Base-by-base conservation (phyloP, 257 asterid species). In the Ilex aquifolium region DNA sequence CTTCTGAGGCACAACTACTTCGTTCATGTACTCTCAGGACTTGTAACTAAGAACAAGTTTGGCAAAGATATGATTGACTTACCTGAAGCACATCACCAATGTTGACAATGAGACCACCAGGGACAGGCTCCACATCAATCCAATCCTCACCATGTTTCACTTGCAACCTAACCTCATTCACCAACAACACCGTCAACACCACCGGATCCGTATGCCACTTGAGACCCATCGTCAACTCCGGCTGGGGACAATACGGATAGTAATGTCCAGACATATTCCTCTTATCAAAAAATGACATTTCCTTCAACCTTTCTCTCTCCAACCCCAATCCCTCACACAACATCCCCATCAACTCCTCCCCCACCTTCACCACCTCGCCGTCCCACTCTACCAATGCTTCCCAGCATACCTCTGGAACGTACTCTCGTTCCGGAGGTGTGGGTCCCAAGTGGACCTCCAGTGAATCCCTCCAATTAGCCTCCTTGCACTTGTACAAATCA, bases 391-490 rank as follows among this genome's bases (percentile, higher is more conserved):
- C 36, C 2, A 56, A 50, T 3, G 63, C 61, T 14, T 68, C 77
- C 66, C 60, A 55, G 68, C 77, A 76, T n/a, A 30, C 16, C 31
- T 60, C 64, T 3, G 85, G 80, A 31, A 73, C 72, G 17, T 65
- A 7, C 10, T 73, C 80, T 82, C 79, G 68, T 3, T 57, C 53
- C 15, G 78, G 75, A 0, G 63, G 55, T 2, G 36, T 63, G 2
- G 85, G 85, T 0, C 67, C 31, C 46, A 71, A 32, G 11, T 70
- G 58, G 44, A 73, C 31, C 63, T 76, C 82, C 52, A 73, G 29
- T 13, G 80, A 63, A 62, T 76, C 85, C 7, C 75, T 65, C 85
- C 85, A 80, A 67, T 78, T 76, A 42, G 82, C 85, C 13, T 76
- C 82, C 61, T 68, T 69, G 3, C 82, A 73, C 16, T 64, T 74